Evolutionary conservation across 495 filamentous ascomycete species (phyloP), one percentile per base, ranked within the genome.

Genomic region (Pseudevernia furfuracea): DNA sequence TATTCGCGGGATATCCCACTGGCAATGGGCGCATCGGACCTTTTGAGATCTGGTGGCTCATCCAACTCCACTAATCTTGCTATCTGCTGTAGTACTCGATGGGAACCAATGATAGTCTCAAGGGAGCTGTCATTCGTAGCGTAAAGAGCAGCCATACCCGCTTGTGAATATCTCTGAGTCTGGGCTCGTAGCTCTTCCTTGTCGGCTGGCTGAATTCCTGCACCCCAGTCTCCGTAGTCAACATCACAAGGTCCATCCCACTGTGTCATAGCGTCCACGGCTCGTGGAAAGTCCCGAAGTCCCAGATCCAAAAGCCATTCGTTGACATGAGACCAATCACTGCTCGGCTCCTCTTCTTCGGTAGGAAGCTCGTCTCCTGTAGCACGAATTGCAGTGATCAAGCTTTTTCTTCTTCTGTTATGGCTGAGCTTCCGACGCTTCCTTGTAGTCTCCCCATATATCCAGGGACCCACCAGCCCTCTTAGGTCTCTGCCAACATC

Each of bases 211-310:
- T 70, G 67, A 7, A 67, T 72, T 1, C 70, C 75, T 1, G 80
- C 75, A 14, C 77, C 82, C 74, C 86, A 91, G 11, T 86, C 89
- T 23, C 87, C 91, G 49, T 92, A 71, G 69, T 96, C 92, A 30
- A 90, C 79, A 75, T 96, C 91, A 57, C 77, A 76, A 5, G 92
- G 91, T 0, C 92, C 92, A 69, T 87, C 83, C 92, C 92, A 97
- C 60, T 88, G 82, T 56, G 81, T 78, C 65, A 92, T 80, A 14
- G 84, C 86, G 59, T 75, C 78, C 5, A 87, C 82, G 37, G 85
- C 84, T 61, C 71, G 74, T 19, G 75, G 67, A 49, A 74, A 71
- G 30, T 83, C 80, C 36, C 77, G 74, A 25, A 78, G 64, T 66
- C 85, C 85, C 37, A 81, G 85, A 9, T 81, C 80, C 10, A 91